Percentiles rank a stretch among this genome's conserved stretches.
Evolutionary conservation across 192 early-diverging fungal genomes (phyloP).

Genomic region (Podila epicladia): DNA sequence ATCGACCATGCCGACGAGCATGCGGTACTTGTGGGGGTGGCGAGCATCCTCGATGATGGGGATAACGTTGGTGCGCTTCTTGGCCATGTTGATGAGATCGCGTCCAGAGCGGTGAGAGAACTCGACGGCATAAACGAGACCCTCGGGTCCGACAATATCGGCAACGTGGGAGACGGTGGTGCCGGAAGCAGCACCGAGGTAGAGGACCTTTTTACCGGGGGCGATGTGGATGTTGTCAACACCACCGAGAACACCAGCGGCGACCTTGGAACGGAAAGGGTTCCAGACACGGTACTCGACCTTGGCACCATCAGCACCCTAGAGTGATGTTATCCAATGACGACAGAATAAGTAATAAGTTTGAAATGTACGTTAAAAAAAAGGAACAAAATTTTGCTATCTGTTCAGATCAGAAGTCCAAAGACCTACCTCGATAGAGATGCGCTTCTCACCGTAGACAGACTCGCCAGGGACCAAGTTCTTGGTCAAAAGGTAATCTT

Average conservation of each 20-base stretch:
- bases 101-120: constrained; percentile 99
- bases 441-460: constrained; percentile 99
- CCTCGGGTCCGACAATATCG: constrained; percentile 95
- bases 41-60: constrained; percentile 99
- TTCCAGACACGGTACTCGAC: constrained; percentile 99
- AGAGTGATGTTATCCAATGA: neutral
- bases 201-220: constrained; percentile 97
- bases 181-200: constrained; percentile 95
- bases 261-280: constrained; percentile 99
- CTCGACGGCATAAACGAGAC: constrained; percentile 98
- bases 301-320: constrained; percentile 92
- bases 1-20: constrained; percentile 98
- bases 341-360: neutral
- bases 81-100: constrained; percentile 99
- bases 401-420: neutral
- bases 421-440: constrained; percentile 77
- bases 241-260: constrained; percentile 97
- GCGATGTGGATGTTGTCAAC: constrained; percentile 95
- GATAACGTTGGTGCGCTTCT: constrained; percentile 99
- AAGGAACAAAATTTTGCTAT: neutral
- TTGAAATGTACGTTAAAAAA: neutral
- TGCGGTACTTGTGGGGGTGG: constrained; percentile 99
- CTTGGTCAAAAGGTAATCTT: constrained; percentile 98
- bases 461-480: constrained; percentile 97
- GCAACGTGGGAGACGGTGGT: constrained; percentile 98